phyloP scores from a whole-genome alignment of 2,329 filamentous ascomycete genomes.

The Pseudofabraea citricarpa region DNA sequence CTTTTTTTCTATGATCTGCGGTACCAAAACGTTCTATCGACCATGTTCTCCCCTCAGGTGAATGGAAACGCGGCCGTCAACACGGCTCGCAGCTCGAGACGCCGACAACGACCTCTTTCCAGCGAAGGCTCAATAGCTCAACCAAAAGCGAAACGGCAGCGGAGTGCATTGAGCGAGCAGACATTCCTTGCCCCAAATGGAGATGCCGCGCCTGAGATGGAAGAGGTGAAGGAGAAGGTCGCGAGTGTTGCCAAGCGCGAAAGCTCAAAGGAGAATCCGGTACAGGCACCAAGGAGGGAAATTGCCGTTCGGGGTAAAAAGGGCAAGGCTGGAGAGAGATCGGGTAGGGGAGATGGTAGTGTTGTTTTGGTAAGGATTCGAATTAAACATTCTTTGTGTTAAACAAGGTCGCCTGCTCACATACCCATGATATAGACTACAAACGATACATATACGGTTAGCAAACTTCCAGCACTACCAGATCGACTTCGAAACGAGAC shows the following conservation, averaged over 20 bases:
- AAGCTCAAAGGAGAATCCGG: conserved; percentile 13
- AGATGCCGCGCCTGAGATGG: conserved; percentile 45
- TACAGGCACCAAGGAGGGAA: conserved; percentile 35
- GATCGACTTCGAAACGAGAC: conserved; percentile 66
- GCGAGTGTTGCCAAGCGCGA: conserved; percentile 32
- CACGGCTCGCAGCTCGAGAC: conserved; percentile 51
- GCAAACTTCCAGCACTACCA: conserved; percentile 78
- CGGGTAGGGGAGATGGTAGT: conserved; percentile 66
- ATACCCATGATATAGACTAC: conserved; percentile 53
- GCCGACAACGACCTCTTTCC: conserved; percentile 55
- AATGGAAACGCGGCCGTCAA: conserved; percentile 46
- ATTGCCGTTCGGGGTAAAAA: conserved; percentile 59
- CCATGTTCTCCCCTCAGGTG: conserved; percentile 56
- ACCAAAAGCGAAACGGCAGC: conserved; percentile 60
- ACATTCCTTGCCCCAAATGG: conserved; percentile 45
- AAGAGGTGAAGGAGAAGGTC: conserved; percentile 50
- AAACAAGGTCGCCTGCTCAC: not conserved
- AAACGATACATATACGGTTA: conserved; percentile 80
- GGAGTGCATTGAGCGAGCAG: conserved; percentile 52
- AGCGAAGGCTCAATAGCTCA: conserved; percentile 48
- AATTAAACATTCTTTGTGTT: conserved; percentile 6
- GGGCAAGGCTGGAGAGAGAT: conserved; percentile 56
- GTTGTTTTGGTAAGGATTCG: conserved; percentile 49
- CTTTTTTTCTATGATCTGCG: not conserved
- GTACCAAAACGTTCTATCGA: conserved; percentile 1